These are phyloP conservation scores for Pseudotulostoma volvatum DNA, from an alignment of 495 filamentous ascomycete genomes.

Conservation along the genomic window DNA sequence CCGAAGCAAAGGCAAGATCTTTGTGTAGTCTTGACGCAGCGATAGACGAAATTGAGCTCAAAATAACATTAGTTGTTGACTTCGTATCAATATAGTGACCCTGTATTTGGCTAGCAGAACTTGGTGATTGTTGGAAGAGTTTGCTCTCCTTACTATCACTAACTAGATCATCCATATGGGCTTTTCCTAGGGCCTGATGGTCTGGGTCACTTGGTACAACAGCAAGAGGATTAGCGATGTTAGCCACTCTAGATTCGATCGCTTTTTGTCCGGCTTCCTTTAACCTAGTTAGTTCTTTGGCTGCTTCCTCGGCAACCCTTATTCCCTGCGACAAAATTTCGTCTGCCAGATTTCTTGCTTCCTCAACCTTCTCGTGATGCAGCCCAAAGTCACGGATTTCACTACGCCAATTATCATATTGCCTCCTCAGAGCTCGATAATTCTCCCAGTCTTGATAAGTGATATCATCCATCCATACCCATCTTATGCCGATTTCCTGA, in stretches of 20 bases:
- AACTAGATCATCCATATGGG: slow-evolving; percentile 36
- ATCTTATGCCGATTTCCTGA: slow-evolving; percentile 92
- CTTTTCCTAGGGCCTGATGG: slow-evolving; percentile 13
- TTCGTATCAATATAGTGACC: slow-evolving; percentile 36
- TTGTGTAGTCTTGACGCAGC: slow-evolving; percentile 48
- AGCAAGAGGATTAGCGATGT: too few relatives aligned
- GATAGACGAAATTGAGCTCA: slow-evolving; percentile 46
- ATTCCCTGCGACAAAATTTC: slow-evolving; percentile 63
- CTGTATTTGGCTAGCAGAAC: slow-evolving; percentile 31
- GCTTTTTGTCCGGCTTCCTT: slow-evolving; percentile 84
- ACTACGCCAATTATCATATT: slow-evolving; percentile 72
- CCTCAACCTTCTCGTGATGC: slow-evolving; percentile 51
- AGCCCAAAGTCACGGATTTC: slow-evolving; percentile 58
- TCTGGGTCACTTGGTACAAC: too few relatives aligned
- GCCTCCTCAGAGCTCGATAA: slow-evolving; percentile 70
- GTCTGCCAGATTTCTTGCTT: slow-evolving; percentile 50
- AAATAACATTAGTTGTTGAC: slow-evolving; percentile 31
- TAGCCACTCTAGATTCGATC: slow-evolving; percentile 57
- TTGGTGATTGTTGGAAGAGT: slow-evolving; percentile 34
- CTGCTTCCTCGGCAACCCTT: slow-evolving; percentile 60
- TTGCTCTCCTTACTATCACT: slow-evolving; percentile 27
- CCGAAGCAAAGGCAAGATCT: slow-evolving; percentile 45
- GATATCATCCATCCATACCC: slow-evolving; percentile 91
- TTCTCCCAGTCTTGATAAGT: slow-evolving; percentile 93
- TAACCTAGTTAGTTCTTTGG: slow-evolving; percentile 64